Evolutionary conservation across 1,284 basidiomycete genomes (phyloP), one percentile per base, ranked within the genome.

Genomic region (Rhodotorula glutinis): DNA sequence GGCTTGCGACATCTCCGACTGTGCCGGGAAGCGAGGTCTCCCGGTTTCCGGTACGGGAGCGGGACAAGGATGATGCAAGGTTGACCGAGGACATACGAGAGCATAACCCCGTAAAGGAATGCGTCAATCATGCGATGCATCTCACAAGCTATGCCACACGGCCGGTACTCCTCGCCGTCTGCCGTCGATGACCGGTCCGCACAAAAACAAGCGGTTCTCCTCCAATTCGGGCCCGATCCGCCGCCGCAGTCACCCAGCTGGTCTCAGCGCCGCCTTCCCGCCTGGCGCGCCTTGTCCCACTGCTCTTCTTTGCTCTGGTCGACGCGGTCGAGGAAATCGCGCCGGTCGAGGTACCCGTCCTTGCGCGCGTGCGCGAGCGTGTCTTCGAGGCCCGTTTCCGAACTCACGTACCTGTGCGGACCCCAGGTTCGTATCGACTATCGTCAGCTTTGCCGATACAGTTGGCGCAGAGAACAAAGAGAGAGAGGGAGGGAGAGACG

Each of bases 271-370:
- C 56, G 14, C 56, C 56, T 11, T 11, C 21, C 29, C 43, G 19
- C 53, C 46, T 43, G 43, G 44, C 44, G 10, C 53, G 53, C 51
- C 53, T 58, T 49, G 21, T 73, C 72, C 43, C 54, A 73, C n/a
- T 81, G 82, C 57, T 85, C 84, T 56, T 88, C 88, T 77, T 83
- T 86, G 65, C 87, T 82, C 57, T 86, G 85, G 49, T 85, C 86
- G 0, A 91, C 89, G 53, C 90, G 80, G 64, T 86, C 80, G 73
- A 92, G 77, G 75, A 91, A 92, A 53, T 90, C 88, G 30, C 90
- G 85, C 78, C 88, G 90, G 73, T 90, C 89, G 25, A 92, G 80
- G 78, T 88, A 91, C 0, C 89, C 88, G 27, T 88, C 88, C 57
- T 86, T 82, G 57, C 86, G 80, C 68, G 90, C 86, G 1, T 84